Evolutionary conservation across 495 filamentous ascomycete species (phyloP), one percentile per base, ranked within the genome.

Genomic region (Daldinia loculata): DNA sequence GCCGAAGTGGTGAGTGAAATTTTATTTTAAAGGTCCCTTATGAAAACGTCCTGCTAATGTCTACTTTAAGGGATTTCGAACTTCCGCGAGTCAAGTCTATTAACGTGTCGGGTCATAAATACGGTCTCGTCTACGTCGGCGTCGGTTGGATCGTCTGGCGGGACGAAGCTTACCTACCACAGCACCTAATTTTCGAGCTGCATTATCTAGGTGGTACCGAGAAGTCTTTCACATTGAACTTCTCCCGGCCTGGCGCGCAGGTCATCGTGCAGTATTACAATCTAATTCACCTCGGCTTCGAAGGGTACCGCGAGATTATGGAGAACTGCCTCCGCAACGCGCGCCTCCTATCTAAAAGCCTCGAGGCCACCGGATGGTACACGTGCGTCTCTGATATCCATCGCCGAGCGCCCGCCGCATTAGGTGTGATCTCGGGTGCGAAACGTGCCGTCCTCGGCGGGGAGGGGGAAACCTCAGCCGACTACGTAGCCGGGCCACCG

Each of bases 121-220:
- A 89, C 64, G 91, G 91, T 0, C 83, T 92, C 11, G 89, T 92
- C n/a, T 89, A 89, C 66, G 80, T 89, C 2, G 90, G 91, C 4
- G 82, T 93, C 0, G 91, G 90, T 5, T 93, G 91, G 91, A 88
- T 92, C 41, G 84, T 93, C 72, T 93, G 89, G 89, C 85, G 91
- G 26, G 89, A 90, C 73, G 84, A 90, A 70, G 78, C 85, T 15
- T 88, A 82, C 67, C 85, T 93, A 22, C 90, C 91, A n/a, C 85
- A 88, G 68, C 83, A 92, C 61, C 82, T 93, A 7, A 83, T 93
- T 70, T 93, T 93, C 73, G 88, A 93, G 71, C 82, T 93, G 8
- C 88, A 91, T 74, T 93, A 93, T 66, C 85, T 93, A 3, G 90
- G 91, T 36, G 91, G 91, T 22, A 91, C 88, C 1, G 91, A 93